Percentiles rank a stretch among this genome's conserved stretches.
Conservation (phyloP, 2,329 filamentous ascomycete genomes). For the Gaeumannomyces sp. region DNA sequence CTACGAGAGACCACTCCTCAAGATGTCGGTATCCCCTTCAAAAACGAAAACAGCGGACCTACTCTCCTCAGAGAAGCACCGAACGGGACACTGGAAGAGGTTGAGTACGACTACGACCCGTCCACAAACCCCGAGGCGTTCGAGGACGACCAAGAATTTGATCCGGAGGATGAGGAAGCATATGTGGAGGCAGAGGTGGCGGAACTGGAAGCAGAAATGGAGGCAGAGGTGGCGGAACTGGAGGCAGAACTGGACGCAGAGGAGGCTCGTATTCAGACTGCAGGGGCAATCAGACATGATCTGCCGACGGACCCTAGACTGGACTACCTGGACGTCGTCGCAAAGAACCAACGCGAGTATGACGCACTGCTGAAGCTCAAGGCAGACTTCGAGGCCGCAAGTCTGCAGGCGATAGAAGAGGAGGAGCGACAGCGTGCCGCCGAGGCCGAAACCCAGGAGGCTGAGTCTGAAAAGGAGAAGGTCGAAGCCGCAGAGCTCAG, state of each 20-base stretch:
- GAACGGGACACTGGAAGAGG: conserved; percentile 41
- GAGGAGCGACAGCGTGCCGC: conserved; percentile 21
- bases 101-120: conserved; percentile 20
- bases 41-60: conserved; percentile 28
- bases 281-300: conserved; percentile 10
- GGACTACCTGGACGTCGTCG: conserved; percentile 41
- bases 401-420: conserved; percentile 26
- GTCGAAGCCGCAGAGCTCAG: conserved; percentile 24
- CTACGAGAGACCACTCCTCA: conserved; percentile 54
- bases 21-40: conserved; percentile 45
- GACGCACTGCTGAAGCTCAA: conserved; percentile 48
- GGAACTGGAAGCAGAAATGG: neutral
- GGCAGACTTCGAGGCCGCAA: conserved; percentile 48
- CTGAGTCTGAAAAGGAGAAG: conserved; percentile 19
- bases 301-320: conserved; percentile 27
- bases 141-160: conserved; percentile 18
- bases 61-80: conserved; percentile 50
- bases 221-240: too few relatives aligned
- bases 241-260: neutral
- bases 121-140: conserved; percentile 41
- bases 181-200: neutral
- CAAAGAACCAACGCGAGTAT: conserved; percentile 49
- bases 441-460: conserved; percentile 26
- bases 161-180: neutral
- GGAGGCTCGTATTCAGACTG: neutral